phyloP scores from a whole-genome alignment of 306 rosid genomes.

The Quillaja saponaria region DNA sequence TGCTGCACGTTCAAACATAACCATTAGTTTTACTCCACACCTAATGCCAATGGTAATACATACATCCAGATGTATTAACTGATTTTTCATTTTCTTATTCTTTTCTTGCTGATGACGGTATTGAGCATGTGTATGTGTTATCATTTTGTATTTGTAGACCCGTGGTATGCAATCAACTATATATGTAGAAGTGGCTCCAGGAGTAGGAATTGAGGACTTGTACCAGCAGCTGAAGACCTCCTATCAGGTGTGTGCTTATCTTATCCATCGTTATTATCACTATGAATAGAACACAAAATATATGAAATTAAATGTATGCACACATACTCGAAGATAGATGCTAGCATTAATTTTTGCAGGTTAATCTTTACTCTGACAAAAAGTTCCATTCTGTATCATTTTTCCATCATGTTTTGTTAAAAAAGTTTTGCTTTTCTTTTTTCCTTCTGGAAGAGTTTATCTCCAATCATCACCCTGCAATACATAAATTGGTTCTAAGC shows the following conservation, averaged over 20 bases:
- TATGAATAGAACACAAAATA: conserved; percentile 1
- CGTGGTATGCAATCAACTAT: conserved; percentile 98
- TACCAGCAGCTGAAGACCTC: conserved; percentile 60
- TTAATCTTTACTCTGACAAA: conserved; percentile 7
- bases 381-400: background rate
- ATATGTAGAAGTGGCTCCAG: conserved; percentile 87
- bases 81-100: conserved; percentile 11
- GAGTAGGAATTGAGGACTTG: conserved; percentile 66
- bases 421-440: too few relatives aligned
- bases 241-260: conserved; percentile 58
- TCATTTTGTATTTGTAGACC: conserved; percentile 47
- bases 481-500: too few relatives aligned
- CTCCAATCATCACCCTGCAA: too few relatives aligned
- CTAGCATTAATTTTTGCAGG: conserved; percentile 6
- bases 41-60: conserved; percentile 85
- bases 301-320: conserved; percentile 1
- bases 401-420: background rate
- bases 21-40: conserved; percentile 89
- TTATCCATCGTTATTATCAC: conserved; percentile 20
- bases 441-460: too few relatives aligned
- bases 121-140: conserved; percentile 14
- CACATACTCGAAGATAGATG: background rate
- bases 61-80: conserved; percentile 7
- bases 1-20: conserved; percentile 75
- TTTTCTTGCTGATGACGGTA: conserved; percentile 15